A percentile compares a stretch with the other conserved stretches of the same genome.
Conservation (phyloP, 2,329 filamentous ascomycete species). For the Chrysoporthe deuterocubensis region DNA sequence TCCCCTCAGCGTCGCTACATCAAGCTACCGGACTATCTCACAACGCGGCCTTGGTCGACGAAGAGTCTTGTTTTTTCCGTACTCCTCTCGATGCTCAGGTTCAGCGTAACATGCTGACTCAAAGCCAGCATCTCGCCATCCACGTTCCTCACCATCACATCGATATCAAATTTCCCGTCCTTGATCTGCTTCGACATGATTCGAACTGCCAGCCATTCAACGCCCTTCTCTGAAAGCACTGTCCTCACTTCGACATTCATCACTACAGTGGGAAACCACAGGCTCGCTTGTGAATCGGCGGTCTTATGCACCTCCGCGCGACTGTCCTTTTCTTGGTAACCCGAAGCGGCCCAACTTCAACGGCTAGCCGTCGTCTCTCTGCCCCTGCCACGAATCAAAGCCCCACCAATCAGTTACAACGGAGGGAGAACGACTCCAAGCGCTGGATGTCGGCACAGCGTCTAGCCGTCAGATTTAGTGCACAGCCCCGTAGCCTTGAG, state of each 20-base stretch:
- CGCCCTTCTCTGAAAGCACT: constrained; percentile 66
- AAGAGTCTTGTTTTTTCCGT: constrained; percentile 28
- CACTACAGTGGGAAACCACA: constrained; percentile 76
- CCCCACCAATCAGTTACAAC: no score
- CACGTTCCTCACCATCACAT: constrained; percentile 69
- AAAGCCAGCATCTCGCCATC: constrained; percentile 68
- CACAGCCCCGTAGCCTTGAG: no score
- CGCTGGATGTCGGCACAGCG: no score
- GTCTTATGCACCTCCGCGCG: neutral
- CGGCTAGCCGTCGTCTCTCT: no score
- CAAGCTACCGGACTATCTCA: neutral
- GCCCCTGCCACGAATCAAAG: no score
- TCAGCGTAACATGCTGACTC: constrained; percentile 69
- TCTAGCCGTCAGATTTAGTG: no score
- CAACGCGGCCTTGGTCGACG: constrained; percentile 4
- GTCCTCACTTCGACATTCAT: constrained; percentile 81
- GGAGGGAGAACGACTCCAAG: no score
- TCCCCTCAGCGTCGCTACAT: no score
- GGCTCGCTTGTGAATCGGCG: no score
- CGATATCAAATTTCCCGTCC: constrained; percentile 75
- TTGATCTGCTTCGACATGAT: constrained; percentile 68
- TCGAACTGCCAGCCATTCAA: constrained; percentile 73
- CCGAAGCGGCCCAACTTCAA: no score
- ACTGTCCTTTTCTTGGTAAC: neutral
- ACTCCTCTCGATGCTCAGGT: constrained; percentile 68